Conservation (phyloP, 257 asterid genomes). For the Plectranthus barbatus region DNA sequence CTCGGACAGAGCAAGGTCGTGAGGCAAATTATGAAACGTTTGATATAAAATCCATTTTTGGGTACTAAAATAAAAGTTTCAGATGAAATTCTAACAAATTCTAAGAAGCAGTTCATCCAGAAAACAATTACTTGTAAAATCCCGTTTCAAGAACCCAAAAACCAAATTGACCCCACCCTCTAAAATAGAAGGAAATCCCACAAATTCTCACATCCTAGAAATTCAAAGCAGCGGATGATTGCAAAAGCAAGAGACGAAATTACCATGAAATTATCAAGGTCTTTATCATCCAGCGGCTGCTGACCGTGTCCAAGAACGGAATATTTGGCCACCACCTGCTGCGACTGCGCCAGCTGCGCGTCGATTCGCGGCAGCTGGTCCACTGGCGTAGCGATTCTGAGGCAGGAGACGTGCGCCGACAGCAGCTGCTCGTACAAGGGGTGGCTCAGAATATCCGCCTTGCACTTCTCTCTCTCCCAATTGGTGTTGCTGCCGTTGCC, state of each 20-base stretch:
- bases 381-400: slow-evolving; percentile 92
- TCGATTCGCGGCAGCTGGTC: slow-evolving; percentile 97
- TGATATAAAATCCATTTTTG: slow-evolving; percentile 8
- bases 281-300: slow-evolving; percentile 60
- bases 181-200: not conserved
- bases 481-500: slow-evolving; percentile 21
- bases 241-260: not conserved
- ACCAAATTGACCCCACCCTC: not conserved
- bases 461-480: slow-evolving; percentile 86
- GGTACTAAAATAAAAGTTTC: not conserved
- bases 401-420: slow-evolving; percentile 88
- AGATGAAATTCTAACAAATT: not conserved
- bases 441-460: slow-evolving; percentile 77
- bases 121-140: not conserved
- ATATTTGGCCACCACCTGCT: slow-evolving; percentile 71
- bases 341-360: slow-evolving; percentile 91
- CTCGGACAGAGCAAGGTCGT: not conserved
- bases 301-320: slow-evolving; percentile 57
- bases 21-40: not conserved
- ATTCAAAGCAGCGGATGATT: not conserved
- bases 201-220: too few species aligned
- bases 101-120: not conserved
- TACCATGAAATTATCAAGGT: slow-evolving; percentile 98
- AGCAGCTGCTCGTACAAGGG: slow-evolving; percentile 79
- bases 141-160: not conserved